Conservation (phyloP, 2,329 filamentous ascomycete species). For the Verticillium longisporum region DNA sequence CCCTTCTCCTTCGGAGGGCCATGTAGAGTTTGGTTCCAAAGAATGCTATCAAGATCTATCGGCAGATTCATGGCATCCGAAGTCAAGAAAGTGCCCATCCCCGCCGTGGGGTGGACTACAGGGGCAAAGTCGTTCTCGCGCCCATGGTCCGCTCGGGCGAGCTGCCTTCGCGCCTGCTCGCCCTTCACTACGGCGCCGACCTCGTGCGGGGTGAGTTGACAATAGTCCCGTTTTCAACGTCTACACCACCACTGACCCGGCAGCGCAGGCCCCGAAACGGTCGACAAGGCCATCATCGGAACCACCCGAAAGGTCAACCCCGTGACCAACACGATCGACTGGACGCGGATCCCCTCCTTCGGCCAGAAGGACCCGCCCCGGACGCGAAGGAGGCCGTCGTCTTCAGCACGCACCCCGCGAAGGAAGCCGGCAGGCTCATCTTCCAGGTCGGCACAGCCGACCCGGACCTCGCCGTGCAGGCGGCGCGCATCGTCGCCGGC, state of each 20-base stretch:
- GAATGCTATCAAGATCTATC: constrained; percentile 25
- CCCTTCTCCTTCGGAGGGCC: neutral
- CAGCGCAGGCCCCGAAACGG: constrained; percentile 73
- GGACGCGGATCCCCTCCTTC: constrained; percentile 68
- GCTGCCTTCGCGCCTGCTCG: constrained; percentile 78
- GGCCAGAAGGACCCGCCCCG: constrained; percentile 49
- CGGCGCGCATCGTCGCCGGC: constrained; percentile 73
- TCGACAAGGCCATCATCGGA: constrained; percentile 88
- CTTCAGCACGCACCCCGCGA: constrained; percentile 73
- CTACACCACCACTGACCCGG: too few relatives aligned
- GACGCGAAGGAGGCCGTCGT: constrained; percentile 62
- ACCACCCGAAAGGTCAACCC: constrained; percentile 72
- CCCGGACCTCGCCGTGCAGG: constrained; percentile 74
- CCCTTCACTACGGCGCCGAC: constrained; percentile 92
- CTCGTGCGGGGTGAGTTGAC: constrained; percentile 75
- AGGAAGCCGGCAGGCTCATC: constrained; percentile 69
- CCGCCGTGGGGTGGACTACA: constrained; percentile 82
- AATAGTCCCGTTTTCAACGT: neutral
- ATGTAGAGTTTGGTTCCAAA: constrained; percentile 7
- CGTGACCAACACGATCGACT: constrained; percentile 75
- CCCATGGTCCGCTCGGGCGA: constrained; percentile 99
- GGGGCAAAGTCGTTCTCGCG: constrained; percentile 87
- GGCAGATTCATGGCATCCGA: constrained; percentile 51
- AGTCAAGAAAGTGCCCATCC: constrained; percentile 75
- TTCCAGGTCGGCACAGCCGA: constrained; percentile 90